Base-by-base conservation (phyloP, 768 basidiomycete species). In the Kwoniella mangroviensis region DNA sequence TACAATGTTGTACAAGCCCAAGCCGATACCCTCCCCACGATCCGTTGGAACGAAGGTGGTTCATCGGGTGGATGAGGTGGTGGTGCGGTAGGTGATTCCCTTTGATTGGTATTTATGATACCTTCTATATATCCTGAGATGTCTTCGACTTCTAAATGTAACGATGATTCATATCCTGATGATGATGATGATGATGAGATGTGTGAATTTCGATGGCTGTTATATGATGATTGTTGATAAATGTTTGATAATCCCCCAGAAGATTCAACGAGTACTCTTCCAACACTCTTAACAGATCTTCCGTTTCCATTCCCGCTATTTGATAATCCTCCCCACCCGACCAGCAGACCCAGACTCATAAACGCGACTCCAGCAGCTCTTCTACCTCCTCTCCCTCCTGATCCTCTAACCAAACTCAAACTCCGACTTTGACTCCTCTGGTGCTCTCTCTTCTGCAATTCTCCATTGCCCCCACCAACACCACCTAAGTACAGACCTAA, bases 1-100 rank as follows among this genome's bases (percentile, higher is more conserved):
- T 99, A 99, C 17, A 98, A 85, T 0, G 89, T 92, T 1, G 95
- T 94, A 81, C 96, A 98, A 21, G 90, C 79, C 97, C 97, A 99
- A 10, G 97, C 95, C 65, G 91, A 94, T 64, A 94, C 88, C 2
- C 97, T 90, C 1, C 97, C 97, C 59, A 98, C 84, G 26, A 94
- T 79, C 58, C 88, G 90, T 76, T 94, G 72, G 53, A 65, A 42
- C 2, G 63, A 57, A 17, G 73, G 77, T 22, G 70, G 69, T 41
- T 73, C 67, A 49, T 67, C 68, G 13, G 52, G 67, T 13, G 64
- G 53, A 67, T 67, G 70, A 11, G 70, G 40, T 45, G 80, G 64
- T 17, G 58, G 26, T 17, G 58, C 28, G 40, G 19, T 17, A 17
- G 34, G 28, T 42, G 58, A 26, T 19, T 60, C 28, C 7, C 42